Conservation (phyloP, 1,284 basidiomycete genomes). For the Agroathelia rolfsii region DNA sequence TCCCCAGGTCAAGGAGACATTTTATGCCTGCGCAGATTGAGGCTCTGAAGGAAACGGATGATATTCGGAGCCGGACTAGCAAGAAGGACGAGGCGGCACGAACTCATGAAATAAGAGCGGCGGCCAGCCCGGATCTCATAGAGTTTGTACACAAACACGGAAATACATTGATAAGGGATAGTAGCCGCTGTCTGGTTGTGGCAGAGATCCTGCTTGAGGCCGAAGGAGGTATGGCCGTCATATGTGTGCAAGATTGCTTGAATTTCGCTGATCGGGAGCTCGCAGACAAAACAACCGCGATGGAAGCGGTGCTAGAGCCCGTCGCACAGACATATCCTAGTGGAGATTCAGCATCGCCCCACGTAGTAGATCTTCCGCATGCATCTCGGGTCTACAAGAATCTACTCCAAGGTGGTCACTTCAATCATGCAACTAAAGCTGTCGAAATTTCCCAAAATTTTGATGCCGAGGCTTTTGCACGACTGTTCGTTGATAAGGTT, state of each 20-base stretch:
- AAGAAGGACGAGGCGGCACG: constrained; percentile 65
- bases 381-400: constrained; percentile 77
- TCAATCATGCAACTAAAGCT: constrained; percentile 47
- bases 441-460: constrained; percentile 41
- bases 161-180: constrained; percentile 53
- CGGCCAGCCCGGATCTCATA: constrained; percentile 63
- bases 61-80: constrained; percentile 53
- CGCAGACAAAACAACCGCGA: constrained; percentile 67
- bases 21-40: constrained; percentile 74
- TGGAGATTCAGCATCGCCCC: constrained; percentile 33
- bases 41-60: constrained; percentile 62
- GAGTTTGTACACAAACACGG: constrained; percentile 55
- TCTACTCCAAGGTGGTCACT: constrained; percentile 84
- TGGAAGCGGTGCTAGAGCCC: constrained; percentile 45
- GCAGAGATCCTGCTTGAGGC: constrained; percentile 75
- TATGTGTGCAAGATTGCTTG: constrained; percentile 1
- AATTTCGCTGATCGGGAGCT: no score
- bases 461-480: constrained; percentile 49
- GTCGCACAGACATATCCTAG: constrained; percentile 50
- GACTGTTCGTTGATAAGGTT: constrained; percentile 45
- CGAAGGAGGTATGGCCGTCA: constrained; percentile 62
- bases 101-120: constrained; percentile 56
- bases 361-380: constrained; percentile 73
- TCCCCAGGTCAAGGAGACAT: constrained; percentile 69
- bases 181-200: constrained; percentile 69